Base-by-base conservation (phyloP, 805 yeast genomes). In the Debaryomyces maramus region DNA sequence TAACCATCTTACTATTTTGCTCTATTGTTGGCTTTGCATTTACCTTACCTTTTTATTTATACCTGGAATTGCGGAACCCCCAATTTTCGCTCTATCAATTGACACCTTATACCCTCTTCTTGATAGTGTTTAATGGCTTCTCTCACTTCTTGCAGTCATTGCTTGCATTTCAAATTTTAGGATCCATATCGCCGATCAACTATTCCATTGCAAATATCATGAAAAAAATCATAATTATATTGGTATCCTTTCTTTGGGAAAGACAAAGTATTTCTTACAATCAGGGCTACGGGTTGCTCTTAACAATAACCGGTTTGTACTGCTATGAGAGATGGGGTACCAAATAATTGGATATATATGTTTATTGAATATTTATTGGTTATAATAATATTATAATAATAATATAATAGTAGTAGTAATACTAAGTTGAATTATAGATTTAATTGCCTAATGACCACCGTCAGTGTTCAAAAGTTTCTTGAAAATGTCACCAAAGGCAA, bases 401-500 rank as follows among this genome's bases (percentile, higher is more conserved):
- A 34, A 18, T n/a, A 5, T 15, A 32, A 26, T 22, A 34, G 6
- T 34, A 14, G 14, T 15, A 33, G 16, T 13, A 33, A 6, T 34
- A 20, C 14, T 30, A n/a, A 17, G 22, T 16, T 10, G 11, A 29
- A 28, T 34, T 29, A n/a, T 29, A 29, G 8, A 29, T 9, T 22
- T 8, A 20, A 14, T 36, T 8, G 14, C 32, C 45, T 54, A 65
- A 52, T 65, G 71, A 16, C 68, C 69, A 26, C 70, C 68, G 18
- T 70, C 70, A 26, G 71, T 60, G 39, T 69, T 69, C 51, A 70
- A 61, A 60, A 65, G 46, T 47, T 55, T 60, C 55, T 67, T 70
- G 56, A 69, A 63, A 31, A 89, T 87, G 60, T 93, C 99, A 63
- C 98, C 99, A 51, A 93, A 81, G 9, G 96, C 97, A 44, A 91